A percentile compares a stretch with the other conserved stretches of the same genome.
Conservation (phyloP, 371 early-diverging fungal genomes). For the Nematocida sp. region DNA sequence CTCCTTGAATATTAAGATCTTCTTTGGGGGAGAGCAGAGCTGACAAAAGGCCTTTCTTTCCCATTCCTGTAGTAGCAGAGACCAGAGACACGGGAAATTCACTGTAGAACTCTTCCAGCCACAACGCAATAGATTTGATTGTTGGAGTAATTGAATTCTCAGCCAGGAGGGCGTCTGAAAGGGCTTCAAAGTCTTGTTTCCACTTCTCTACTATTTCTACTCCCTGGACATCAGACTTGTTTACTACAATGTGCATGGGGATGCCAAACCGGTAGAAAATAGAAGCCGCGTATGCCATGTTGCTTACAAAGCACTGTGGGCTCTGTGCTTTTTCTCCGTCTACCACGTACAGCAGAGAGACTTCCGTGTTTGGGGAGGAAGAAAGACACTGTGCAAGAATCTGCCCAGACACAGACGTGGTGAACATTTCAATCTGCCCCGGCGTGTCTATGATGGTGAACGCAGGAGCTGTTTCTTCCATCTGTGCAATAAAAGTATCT, state of each 20-base stretch:
- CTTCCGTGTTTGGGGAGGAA: slow-evolving; percentile 73
- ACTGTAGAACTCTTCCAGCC: slow-evolving; percentile 93
- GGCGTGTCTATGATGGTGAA: slow-evolving; percentile 95
- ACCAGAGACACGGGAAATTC: slow-evolving; percentile 72
- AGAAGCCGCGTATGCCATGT: slow-evolving; percentile 94
- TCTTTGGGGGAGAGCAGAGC: background rate
- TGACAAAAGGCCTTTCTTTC: slow-evolving; percentile 80
- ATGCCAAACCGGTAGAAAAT: slow-evolving; percentile 67
- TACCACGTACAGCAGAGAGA: slow-evolving; percentile 84
- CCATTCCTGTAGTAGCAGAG: slow-evolving; percentile 82
- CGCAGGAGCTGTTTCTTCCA: slow-evolving; percentile 81
- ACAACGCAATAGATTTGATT: slow-evolving; percentile 83
- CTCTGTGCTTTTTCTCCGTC: slow-evolving; percentile 83
- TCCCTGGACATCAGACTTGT: slow-evolving; percentile 84
- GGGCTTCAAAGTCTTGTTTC: slow-evolving; percentile 89
- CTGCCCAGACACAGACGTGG: slow-evolving; percentile 93
- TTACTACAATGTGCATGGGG: slow-evolving; percentile 85
- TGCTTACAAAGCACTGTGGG: slow-evolving; percentile 94
- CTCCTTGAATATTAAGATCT: no score
- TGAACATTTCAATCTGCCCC: slow-evolving; percentile 99
- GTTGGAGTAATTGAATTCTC: slow-evolving; percentile 70
- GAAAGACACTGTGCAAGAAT: slow-evolving; percentile 83
- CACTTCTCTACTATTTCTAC: slow-evolving; percentile 80
- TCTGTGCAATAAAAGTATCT: slow-evolving; percentile 84
- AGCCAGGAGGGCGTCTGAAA: slow-evolving; percentile 73